Evolutionary conservation across 2,329 filamentous ascomycete species (phyloP), one percentile per base, ranked within the genome.

Genomic region (Aureobasidium sp.): DNA sequence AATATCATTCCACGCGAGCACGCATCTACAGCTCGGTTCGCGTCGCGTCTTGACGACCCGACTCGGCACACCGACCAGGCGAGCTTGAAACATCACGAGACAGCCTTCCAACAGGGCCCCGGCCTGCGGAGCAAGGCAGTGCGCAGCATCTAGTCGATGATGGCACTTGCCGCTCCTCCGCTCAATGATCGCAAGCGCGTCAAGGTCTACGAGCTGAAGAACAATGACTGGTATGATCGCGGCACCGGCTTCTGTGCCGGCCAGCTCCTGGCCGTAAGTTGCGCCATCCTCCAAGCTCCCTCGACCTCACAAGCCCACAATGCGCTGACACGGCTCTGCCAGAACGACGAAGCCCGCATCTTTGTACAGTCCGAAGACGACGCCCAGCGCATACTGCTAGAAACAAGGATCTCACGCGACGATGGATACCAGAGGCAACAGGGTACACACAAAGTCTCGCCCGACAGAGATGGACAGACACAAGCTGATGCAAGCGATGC

Each of bases 341-440:
- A 75, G 56, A 72, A 86, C 70, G 89, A 91, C 71, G 89, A 95
- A 67, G 87, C 90, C 51, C 83, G 85, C 66, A 90, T 98, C 60
- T 78, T 88, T 56, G 93, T 98, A 63, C 84, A 95, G 64, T 95
- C 91, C 55, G 93, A 98, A 73, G 93, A 97, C 61, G 83, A 94
- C 57, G 88, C 90, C 45, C 81, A 86, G 50, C 83, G 88, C 59
- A 80, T 89, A 59, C 76, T 98, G 32, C 77, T 98, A 55, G 88
- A 96, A 70, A 95, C 91, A 32, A 86, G 81, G 65, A 94, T 98
- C 59, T 82, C 83, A 57, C 95, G 90, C 69, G 90, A 96, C 65
- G 91, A 97, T 80, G 87, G 88, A 56, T 97, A 97, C 67, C 90
- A 97, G 72, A 95, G 96, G 72, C 93, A 98, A 70, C 91, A 97